Percentiles rank a stretch among this genome's conserved stretches.
Evolutionary conservation across 768 basidiomycete genomes (phyloP).

Genomic region (Lactarius hatsudake): DNA sequence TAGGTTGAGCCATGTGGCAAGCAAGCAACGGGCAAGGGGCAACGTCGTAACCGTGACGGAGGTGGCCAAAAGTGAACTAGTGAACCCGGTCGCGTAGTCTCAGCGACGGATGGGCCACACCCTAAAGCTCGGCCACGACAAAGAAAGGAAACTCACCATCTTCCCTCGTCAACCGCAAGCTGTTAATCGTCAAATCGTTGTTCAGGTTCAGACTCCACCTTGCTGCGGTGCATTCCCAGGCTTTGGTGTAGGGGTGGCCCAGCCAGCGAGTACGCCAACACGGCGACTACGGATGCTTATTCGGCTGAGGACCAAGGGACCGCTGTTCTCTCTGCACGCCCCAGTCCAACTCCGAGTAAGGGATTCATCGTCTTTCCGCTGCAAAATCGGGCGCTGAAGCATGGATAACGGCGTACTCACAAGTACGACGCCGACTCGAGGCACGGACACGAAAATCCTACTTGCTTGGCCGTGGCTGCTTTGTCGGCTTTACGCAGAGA

Average conservation of each 20-base stretch:
- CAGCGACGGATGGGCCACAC: background rate
- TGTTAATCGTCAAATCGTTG: background rate
- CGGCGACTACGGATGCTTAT: background rate
- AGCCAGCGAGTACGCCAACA: background rate
- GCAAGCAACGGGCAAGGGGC: background rate
- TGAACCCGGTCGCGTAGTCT: background rate
- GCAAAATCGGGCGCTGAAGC: background rate
- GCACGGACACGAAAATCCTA: background rate
- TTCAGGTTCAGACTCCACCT: background rate
- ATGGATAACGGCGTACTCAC: background rate
- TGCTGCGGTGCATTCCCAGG: background rate
- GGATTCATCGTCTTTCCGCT: background rate
- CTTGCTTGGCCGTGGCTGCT: background rate
- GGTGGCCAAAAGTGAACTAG: background rate
- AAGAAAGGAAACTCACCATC: background rate
- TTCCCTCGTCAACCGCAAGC: background rate
- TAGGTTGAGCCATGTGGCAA: no score
- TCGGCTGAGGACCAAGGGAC: background rate
- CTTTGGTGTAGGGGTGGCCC: background rate
- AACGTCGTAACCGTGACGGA: background rate
- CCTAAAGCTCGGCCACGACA: background rate
- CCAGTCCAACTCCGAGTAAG: background rate
- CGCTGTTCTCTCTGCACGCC: background rate
- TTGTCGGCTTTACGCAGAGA: background rate
- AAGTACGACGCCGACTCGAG: background rate